These are phyloP conservation scores for Backusella tuberculispora DNA, from an alignment of 192 early-diverging fungal genomes.

Conservation along the genomic window DNA sequence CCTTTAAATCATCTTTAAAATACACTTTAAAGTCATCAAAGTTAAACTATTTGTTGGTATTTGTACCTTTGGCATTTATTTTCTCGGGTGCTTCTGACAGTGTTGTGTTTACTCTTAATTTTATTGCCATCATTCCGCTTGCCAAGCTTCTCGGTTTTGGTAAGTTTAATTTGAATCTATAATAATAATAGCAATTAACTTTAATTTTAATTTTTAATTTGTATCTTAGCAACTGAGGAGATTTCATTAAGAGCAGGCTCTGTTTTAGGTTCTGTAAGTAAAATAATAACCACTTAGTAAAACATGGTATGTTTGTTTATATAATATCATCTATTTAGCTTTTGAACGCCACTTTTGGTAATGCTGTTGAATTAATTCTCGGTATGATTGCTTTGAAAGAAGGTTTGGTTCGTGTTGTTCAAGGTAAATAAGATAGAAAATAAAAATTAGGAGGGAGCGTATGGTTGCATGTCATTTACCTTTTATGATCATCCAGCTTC, in stretches of 20 bases:
- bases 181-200: conserved; percentile 21
- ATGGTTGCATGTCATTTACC: background rate
- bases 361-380: conserved; percentile 87
- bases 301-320: background rate
- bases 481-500: conserved; percentile 49
- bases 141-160: conserved; percentile 66
- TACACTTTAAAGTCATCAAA: conserved; percentile 57
- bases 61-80: conserved; percentile 81
- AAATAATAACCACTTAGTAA: background rate
- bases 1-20: conserved; percentile 50
- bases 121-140: conserved; percentile 88
- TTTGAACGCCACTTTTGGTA: conserved; percentile 55
- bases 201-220: conserved; percentile 9
- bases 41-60: conserved; percentile 73
- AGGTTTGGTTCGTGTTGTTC: conserved; percentile 66
- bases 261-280: conserved; percentile 36
- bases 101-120: conserved; percentile 81
- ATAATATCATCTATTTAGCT: conserved; percentile 8
- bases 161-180: background rate
- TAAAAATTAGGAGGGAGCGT: background rate
- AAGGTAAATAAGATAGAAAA: conserved; percentile 38
- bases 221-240: conserved; percentile 72
- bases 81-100: conserved; percentile 67
- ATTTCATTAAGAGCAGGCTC: conserved; percentile 51
- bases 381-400: conserved; percentile 65